Evolutionary conservation across 2,329 filamentous ascomycete species (phyloP), one percentile per base, ranked within the genome.

Genomic region (Emericellopsis cladophorae): DNA sequence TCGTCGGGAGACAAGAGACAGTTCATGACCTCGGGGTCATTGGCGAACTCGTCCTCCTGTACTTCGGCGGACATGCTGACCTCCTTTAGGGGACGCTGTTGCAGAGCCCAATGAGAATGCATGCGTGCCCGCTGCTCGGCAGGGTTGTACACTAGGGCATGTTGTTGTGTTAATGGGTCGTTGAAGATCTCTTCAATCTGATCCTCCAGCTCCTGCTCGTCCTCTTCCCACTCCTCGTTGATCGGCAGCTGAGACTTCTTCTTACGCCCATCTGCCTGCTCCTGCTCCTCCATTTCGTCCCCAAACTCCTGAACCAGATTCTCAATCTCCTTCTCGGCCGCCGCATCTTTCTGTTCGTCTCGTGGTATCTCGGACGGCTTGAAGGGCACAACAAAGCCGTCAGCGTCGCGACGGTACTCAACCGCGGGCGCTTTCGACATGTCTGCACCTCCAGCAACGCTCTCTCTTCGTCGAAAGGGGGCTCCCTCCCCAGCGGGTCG

Each of bases 1-100:
- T 96, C 89, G 4, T 77, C 74, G 1, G 80, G 74, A 0, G 72
- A 74, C 5, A 96, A 70, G 31, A 88, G 61, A 54, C 89, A 95
- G 51, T 84, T 84, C 44, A 73, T 66, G 5, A 98, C 87, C 58
- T 98, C 92, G 0, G 80, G 82, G 46, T 98, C 92, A 50, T 93
- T 79, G 31, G 81, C 84, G 53, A 96, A 95, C 54, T 95, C 89
- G 43, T 84, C 75, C 43, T 84, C 84, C 39, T 73, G 77, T 16
- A 93, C 81, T 40, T 83, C 77, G 7, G 73, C 69, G 22, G 74
- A 68, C 66, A 79, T 77, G 16, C 68, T 72, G 10, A 72, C 65
- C 24, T 62, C 61, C 49, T 63, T 69, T 26, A 54, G 59, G 1
- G 67, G 68, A 23, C 64, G 67, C 45, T 65, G 62, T 14, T 67